Evolutionary conservation across 768 basidiomycete species (phyloP), one percentile per base, ranked within the genome.

Genomic region (Dendrothele bispora): DNA sequence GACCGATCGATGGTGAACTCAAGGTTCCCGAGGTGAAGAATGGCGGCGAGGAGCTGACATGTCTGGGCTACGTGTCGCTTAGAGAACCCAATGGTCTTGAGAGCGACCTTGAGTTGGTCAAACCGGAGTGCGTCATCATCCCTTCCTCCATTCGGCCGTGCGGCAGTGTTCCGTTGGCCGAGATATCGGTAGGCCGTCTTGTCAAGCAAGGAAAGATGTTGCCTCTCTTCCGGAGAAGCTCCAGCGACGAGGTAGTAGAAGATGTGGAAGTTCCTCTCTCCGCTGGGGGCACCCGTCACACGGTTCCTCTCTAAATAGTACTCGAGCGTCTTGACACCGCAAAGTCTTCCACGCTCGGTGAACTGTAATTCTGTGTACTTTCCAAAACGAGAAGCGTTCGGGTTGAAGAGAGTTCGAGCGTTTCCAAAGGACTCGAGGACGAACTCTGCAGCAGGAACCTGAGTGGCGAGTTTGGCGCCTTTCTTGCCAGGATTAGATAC

Each of bases 331-430:
- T 98, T 98, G 62, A 92, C 73, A 52, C 97, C 97, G 38, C 76
- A 84, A 0, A 98, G 70, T 3, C 94, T 79, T 6, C 95, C 95
- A 18, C 89, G 86, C 27, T 98, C 94, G 43, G 82, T 90, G 71
- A 98, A 98, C 67, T 98, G 97, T 1, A 99, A 79, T 61, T 99
- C 97, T 37, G 94, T 97, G 65, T 99, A 99, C 65, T 95, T 94
- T 47, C 95, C 97, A 62, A 95, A 97, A 39, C 93, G 87, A 25
- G 97, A 98, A 12, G 95, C 95, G 60, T 97, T 97, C 39, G 91
- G 80, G 61, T 98, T 97, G 71, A 91, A 87, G 46, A 92, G 80
- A 1, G 92, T 92, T 50, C 91, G 86, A 17, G 95, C 91, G 57
- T 90, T 88, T 14, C 95, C 95, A 61, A 98, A 98, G 1, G 91